Evolutionary conservation across 2,329 filamentous ascomycete species (phyloP), one percentile per base, ranked within the genome.

Genomic region (Fusarium virguliforme): DNA sequence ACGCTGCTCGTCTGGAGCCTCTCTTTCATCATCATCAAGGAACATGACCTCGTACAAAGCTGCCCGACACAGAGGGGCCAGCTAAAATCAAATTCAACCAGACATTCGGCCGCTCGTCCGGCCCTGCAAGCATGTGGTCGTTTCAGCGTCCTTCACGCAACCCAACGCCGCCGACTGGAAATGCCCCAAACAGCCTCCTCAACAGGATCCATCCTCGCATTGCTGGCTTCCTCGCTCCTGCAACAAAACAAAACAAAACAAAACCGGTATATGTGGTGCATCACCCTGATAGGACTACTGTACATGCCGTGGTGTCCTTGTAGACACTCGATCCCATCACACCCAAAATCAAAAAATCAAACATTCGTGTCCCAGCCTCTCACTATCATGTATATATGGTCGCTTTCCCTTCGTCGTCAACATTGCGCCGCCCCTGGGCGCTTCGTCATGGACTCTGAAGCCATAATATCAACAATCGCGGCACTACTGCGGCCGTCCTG

Each of bases 401-500:
- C 10, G 28, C 28, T 46, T 54, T 32, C 34, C 32, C 35, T 26
- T 57, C 55, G 22, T 64, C 15, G 30, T 40, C 24, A 26, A 5
- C 22, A 46, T 54, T 22, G 24, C 35, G 22, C 15, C 50, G 38
- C 34, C 13, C 15, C 43, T 53, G 30, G 41, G 53, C 48, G 79
- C 77, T 32, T 80, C 77, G 40, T 66, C 56, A 65, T 34, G 37
- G 50, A 62, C 57, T 32, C 51, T 60, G 46, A 69, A 62, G 56
- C 57, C 41, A 26, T 61, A 62, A 35, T 50, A 55, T 32, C 43
- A 67, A 60, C 35, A 64, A 62, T 51, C 61, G 30, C 38, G 59
- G 38, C 59, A 57, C 63, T 75, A 80, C 67, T 75, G 72, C 30
- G 73, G 66, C 54, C 72, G 74, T 67, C 70, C 78, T 53, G 71